Evolutionary conservation across 345 rosid species (phyloP).

Genomic region (Carallia pectinifolia): DNA sequence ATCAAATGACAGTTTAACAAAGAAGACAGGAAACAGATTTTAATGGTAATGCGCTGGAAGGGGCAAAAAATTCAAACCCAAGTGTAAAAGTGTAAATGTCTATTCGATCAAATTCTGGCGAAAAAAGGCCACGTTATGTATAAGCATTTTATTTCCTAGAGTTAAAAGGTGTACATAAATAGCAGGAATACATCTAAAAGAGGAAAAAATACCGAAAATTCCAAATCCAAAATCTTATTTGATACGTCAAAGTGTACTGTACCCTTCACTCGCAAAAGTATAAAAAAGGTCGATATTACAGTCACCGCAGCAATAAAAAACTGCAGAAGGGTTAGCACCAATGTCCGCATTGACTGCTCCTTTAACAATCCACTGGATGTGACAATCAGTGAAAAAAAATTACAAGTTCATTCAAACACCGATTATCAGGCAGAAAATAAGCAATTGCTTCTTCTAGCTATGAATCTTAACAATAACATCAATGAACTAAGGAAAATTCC

Average conservation of each 20-base stretch:
- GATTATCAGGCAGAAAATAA: too few relatives aligned
- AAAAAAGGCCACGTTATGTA: background rate
- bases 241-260: background rate
- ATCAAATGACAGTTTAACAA: too few relatives aligned
- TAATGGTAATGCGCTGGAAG: too few relatives aligned
- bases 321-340: conserved; percentile 28
- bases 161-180: background rate
- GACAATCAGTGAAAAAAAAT: background rate
- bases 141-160: background rate
- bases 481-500: background rate
- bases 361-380: conserved; percentile 20
- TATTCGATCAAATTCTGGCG: background rate
- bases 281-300: background rate
- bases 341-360: conserved; percentile 24
- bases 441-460: too few relatives aligned
- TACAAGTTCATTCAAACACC: background rate
- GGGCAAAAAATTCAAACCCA: too few relatives aligned
- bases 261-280: background rate
- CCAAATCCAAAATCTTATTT: background rate
- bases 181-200: background rate
- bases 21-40: too few relatives aligned
- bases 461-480: background rate
- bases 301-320: too few relatives aligned
- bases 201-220: too few relatives aligned
- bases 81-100: too few relatives aligned